A percentile compares a stretch with the other conserved stretches of the same genome.
phyloP scores from a whole-genome alignment of 2,329 filamentous ascomycete species.

The Diaporthe eres region DNA sequence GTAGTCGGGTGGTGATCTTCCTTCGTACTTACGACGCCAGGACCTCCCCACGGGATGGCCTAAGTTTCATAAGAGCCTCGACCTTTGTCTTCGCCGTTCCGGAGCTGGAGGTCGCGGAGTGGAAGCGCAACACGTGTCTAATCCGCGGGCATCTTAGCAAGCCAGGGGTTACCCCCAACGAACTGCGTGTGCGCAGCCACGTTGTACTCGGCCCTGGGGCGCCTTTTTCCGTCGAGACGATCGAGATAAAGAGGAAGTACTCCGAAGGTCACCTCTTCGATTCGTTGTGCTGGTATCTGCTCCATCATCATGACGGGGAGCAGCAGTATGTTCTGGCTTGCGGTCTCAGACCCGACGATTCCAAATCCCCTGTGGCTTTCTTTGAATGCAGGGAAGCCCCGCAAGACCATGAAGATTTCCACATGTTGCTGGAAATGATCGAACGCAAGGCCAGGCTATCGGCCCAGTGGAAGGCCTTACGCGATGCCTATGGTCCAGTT shows the following conservation, averaged over 20 bases:
- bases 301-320: not conserved
- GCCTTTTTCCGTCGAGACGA: not conserved
- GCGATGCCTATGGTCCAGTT: not conserved
- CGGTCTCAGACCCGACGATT: not conserved
- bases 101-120: not conserved
- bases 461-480: not conserved
- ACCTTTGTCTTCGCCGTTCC: not conserved
- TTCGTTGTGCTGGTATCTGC: not conserved
- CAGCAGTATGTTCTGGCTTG: not conserved
- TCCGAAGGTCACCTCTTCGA: not conserved
- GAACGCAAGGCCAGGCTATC: not conserved
- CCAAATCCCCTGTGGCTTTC: not conserved
- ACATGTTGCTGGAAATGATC: not conserved
- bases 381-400: not conserved
- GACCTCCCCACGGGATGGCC: not conserved
- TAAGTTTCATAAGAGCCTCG: not conserved
- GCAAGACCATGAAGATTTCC: not conserved
- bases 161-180: too few species aligned
- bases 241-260: not conserved
- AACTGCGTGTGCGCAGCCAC: not conserved
- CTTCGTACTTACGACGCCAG: too few species aligned
- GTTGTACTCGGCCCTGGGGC: not conserved
- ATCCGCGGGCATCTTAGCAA: not conserved
- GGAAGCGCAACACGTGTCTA: not conserved
- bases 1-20: not conserved